Evolutionary conservation across 2,329 filamentous ascomycete species (phyloP).

Genomic region (Phoma sp.): DNA sequence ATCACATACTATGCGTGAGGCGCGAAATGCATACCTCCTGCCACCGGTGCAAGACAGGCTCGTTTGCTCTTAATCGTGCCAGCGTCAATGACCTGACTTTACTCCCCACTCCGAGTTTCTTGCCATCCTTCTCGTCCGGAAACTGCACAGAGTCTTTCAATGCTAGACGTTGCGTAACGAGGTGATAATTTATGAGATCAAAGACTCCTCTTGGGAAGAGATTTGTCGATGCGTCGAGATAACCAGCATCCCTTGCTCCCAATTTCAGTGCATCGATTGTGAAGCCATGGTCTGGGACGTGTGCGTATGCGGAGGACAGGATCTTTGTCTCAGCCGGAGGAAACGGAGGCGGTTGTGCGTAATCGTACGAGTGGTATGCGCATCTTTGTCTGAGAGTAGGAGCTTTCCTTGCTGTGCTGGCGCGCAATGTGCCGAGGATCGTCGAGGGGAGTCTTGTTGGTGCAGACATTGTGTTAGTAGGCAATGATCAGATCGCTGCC

Average conservation of each 20-base stretch:
- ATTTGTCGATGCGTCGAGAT: constrained; percentile 83
- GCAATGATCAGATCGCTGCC: constrained; percentile 8
- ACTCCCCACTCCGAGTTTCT: constrained; percentile 58
- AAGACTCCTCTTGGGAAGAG: constrained; percentile 81
- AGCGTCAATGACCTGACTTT: constrained; percentile 76
- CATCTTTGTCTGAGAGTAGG: constrained; percentile 26
- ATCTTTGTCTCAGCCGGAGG: constrained; percentile 73
- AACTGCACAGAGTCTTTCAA: constrained; percentile 60
- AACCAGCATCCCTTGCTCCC: constrained; percentile 83
- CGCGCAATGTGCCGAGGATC: constrained; percentile 32
- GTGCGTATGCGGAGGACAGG: constrained; percentile 77
- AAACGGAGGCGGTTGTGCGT: constrained; percentile 63
- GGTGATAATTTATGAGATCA: constrained; percentile 79
- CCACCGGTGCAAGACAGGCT: constrained; percentile 75
- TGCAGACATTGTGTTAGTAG: constrained; percentile 37
- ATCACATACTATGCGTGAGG: not conserved
- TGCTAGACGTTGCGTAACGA: constrained; percentile 68
- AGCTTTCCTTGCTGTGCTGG: constrained; percentile 25
- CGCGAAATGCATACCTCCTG: constrained; percentile 70
- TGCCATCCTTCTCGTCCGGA: constrained; percentile 37
- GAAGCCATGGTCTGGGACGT: constrained; percentile 85
- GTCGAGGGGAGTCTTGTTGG: constrained; percentile 33
- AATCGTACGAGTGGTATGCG: constrained; percentile 46
- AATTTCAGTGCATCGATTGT: constrained; percentile 72
- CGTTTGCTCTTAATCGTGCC: constrained; percentile 78